Evolutionary conservation across 208 protist species (phyloP).

Genomic region (Trichomonas vaginalis): DNA sequence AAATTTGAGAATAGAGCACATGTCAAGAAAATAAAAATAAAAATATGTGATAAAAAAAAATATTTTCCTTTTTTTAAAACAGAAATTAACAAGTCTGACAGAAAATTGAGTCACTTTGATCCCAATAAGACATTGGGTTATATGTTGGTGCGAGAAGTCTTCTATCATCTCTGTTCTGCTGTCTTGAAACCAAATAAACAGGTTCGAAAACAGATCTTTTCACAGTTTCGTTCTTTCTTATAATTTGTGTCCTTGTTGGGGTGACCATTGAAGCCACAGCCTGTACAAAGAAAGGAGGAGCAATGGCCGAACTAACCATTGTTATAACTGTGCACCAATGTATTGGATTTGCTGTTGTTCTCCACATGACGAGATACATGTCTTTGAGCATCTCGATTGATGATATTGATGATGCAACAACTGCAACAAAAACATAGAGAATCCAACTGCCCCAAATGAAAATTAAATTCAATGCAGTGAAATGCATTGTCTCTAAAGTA

Average conservation of each 20-base stretch:
- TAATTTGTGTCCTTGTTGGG: not conserved
- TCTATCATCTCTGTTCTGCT: not conserved
- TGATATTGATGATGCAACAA: not conserved
- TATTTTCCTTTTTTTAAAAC: too few relatives aligned
- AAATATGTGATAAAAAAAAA: too few relatives aligned
- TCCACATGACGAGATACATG: not conserved
- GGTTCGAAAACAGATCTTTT: not conserved
- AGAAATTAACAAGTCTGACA: too few relatives aligned
- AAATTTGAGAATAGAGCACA: too few relatives aligned
- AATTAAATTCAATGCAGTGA: not conserved
- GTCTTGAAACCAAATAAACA: not conserved
- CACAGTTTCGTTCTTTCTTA: not conserved
- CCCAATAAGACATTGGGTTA: not conserved
- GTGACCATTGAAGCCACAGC: not conserved
- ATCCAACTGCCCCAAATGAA: constrained; percentile 12
- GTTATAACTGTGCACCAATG: not conserved
- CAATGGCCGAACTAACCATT: not conserved
- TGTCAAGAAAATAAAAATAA: too few relatives aligned
- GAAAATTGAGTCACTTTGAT: not conserved
- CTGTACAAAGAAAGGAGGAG: not conserved
- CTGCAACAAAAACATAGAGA: not conserved
- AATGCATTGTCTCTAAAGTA: not conserved
- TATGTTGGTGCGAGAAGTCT: not conserved
- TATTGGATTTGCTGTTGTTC: not conserved
- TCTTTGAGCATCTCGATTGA: not conserved